These are phyloP conservation scores for Suaeda aralocaspica DNA, from an alignment of 148 eudicot genomes.

Conservation along the genomic window DNA sequence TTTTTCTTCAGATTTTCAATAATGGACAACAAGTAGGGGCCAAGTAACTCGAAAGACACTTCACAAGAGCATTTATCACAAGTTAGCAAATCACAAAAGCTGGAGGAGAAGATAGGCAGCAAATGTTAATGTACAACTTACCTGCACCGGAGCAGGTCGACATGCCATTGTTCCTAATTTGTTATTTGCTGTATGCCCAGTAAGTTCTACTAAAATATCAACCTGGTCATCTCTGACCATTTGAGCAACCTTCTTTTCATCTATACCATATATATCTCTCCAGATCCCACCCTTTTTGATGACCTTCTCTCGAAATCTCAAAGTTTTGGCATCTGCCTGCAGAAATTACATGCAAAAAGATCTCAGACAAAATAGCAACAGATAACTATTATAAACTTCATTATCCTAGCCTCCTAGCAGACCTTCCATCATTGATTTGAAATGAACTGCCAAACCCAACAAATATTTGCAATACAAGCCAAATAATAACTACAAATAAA, in stretches of 20 bases:
- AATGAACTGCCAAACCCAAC: not conserved
- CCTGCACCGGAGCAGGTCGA: slow-evolving; percentile 98
- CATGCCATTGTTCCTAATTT: slow-evolving; percentile 99
- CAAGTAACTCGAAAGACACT: not conserved
- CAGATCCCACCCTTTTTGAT: slow-evolving; percentile 83
- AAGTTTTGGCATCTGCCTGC: slow-evolving; percentile 99
- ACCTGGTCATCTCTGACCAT: slow-evolving; percentile 93
- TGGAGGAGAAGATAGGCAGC: slow-evolving; percentile 1
- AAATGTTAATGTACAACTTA: slow-evolving; percentile 21
- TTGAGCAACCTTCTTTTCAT: slow-evolving; percentile 93
- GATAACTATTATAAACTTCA: slow-evolving; percentile 3
- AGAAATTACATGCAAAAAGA: slow-evolving; percentile 20
- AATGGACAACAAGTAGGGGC: not conserved
- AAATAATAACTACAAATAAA: no score
- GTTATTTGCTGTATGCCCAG: slow-evolving; percentile 98
- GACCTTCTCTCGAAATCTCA: slow-evolving; percentile 78
- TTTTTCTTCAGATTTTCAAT: not conserved
- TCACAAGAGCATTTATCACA: not conserved
- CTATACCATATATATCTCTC: slow-evolving; percentile 95
- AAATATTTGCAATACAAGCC: not conserved
- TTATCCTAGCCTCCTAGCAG: no score
- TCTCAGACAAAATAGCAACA: slow-evolving; percentile 1
- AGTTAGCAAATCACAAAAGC: not conserved
- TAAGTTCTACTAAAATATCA: slow-evolving; percentile 96
- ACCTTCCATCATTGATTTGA: not conserved